Base-by-base conservation (phyloP, 495 filamentous ascomycete species). In the Pyrenula aspistea region DNA sequence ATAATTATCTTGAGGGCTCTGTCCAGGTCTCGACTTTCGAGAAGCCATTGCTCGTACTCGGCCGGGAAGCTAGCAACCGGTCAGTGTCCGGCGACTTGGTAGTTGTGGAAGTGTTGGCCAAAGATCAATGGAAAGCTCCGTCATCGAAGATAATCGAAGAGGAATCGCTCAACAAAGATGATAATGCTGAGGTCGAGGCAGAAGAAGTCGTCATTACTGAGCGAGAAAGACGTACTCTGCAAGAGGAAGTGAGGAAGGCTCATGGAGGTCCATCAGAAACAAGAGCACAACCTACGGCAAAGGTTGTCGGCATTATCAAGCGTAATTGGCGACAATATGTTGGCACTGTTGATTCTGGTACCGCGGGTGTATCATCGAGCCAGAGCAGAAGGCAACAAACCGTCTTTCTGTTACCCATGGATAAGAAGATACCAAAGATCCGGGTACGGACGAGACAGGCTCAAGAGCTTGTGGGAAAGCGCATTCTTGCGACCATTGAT, bases 281-380 rank as follows among this genome's bases (percentile, higher is more conserved):
- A 25, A 80, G 80, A 51, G 82, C 90, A 11, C 90, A 95, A 58
- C 93, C 93, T 24, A 97, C 93, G 21, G 94, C 94, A 12, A 86
- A 80, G 67, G 88, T 97, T 20, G 93, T 97, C 42, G 93, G 93
- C 54, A 75, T 98, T 25, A 80, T 92, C 61, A 96, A 95, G 68
- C 80, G 94, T 36, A 96, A 96, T 66, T 98, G 93, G 93, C 80
- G 93, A 25, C 94, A 97, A 66, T 96, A 97, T 62, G 93, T 98
- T 36, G 93, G 93, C 12, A 90, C 95, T 68, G 79, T 98, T 56
- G 93, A 98, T 65, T 81, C 86, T 19, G 87, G 83, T 12, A 95
- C 94, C 12, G 86, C 89, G 42, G 81, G 85, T 54, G 78, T 85
- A 19, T 78, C 82, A 20, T 76, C 73, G 2, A 84, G 79, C 48